Conservation (phyloP, 1,284 basidiomycete species). For the Cryptococcus amylolentus region DNA sequence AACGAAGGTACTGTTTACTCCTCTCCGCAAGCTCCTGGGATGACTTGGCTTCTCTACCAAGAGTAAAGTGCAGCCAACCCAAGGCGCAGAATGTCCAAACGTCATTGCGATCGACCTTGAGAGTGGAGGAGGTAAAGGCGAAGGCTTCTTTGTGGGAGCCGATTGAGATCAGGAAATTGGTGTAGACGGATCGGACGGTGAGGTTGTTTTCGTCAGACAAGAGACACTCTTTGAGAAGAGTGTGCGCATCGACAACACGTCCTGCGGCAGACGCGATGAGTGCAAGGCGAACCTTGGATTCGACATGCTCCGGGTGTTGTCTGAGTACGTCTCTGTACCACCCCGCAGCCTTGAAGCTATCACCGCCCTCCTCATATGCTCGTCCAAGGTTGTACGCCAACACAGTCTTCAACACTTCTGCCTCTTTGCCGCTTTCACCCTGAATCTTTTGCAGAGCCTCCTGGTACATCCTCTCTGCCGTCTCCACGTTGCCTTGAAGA, state of each 20-base stretch:
- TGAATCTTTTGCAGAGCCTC: constrained; percentile 48
- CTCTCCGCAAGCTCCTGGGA: constrained; percentile 63
- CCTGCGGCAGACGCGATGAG: constrained; percentile 67
- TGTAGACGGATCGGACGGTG: constrained; percentile 67
- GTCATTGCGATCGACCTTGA: constrained; percentile 77
- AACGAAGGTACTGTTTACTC: constrained; percentile 68
- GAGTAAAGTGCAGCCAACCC: constrained; percentile 76
- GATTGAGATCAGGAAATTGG: constrained; percentile 69
- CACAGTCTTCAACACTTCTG: constrained; percentile 64
- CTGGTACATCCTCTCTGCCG: constrained; percentile 54
- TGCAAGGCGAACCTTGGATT: constrained; percentile 87
- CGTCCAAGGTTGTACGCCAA: constrained; percentile 84
- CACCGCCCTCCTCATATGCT: constrained; percentile 77
- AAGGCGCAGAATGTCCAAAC: constrained; percentile 85
- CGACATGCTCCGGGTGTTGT: constrained; percentile 87
- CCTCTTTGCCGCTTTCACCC: constrained; percentile 54
- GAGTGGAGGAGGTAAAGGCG: constrained; percentile 79
- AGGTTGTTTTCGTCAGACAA: constrained; percentile 44
- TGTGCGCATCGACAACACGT: constrained; percentile 73
- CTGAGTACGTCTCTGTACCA: constrained; percentile 79
- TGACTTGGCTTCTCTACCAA: constrained; percentile 62
- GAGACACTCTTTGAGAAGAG: constrained; percentile 76
- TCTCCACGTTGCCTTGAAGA: constrained; percentile 59
- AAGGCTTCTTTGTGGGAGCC: constrained; percentile 63
- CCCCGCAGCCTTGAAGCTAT: constrained; percentile 66